A percentile compares a stretch with the other conserved stretches of the same genome.
Conservation (phyloP, 164 flowering plant genomes). For the Vitis riparia region DNA sequence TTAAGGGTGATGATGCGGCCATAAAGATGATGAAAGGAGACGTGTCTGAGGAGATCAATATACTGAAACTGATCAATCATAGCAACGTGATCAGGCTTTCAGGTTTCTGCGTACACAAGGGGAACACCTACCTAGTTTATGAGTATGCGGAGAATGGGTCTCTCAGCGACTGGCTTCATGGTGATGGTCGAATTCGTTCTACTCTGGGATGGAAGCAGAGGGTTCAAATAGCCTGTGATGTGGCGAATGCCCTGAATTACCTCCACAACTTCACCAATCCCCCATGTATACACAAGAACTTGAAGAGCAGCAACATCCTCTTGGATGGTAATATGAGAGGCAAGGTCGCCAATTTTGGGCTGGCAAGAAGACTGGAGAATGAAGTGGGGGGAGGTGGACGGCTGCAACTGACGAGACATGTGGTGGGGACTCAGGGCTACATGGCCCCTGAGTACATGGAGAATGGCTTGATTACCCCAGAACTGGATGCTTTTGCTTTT, state of each 20-base stretch:
- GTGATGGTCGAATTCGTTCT: conserved; percentile 2
- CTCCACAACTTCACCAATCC: conserved; percentile 62
- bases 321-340: conserved; percentile 50
- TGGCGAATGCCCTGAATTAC: conserved; percentile 66
- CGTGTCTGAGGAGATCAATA: conserved; percentile 52
- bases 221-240: conserved; percentile 60
- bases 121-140: conserved; percentile 61
- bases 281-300: conserved; percentile 59
- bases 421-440: conserved; percentile 70
- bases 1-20: conserved; percentile 61
- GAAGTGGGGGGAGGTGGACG: conserved; percentile 20
- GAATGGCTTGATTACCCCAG: conserved; percentile 60
- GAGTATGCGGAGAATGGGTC: conserved; percentile 67
- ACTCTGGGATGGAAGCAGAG: conserved; percentile 62
- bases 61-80: conserved; percentile 63
- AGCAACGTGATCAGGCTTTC: conserved; percentile 60
- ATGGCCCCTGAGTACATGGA: conserved; percentile 77
- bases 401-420: conserved; percentile 55
- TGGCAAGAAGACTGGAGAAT: conserved; percentile 37
- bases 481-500: conserved; percentile 67
- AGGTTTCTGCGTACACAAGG: conserved; percentile 59
- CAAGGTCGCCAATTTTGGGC: conserved; percentile 58
- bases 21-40: conserved; percentile 68
- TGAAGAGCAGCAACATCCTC: conserved; percentile 62
- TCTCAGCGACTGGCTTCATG: conserved; percentile 52